Percentiles rank a stretch among this genome's conserved stretches.
These are phyloP conservation scores for Penicillium flavigenum DNA, from an alignment of 495 filamentous ascomycete species.

Conservation along the genomic window DNA sequence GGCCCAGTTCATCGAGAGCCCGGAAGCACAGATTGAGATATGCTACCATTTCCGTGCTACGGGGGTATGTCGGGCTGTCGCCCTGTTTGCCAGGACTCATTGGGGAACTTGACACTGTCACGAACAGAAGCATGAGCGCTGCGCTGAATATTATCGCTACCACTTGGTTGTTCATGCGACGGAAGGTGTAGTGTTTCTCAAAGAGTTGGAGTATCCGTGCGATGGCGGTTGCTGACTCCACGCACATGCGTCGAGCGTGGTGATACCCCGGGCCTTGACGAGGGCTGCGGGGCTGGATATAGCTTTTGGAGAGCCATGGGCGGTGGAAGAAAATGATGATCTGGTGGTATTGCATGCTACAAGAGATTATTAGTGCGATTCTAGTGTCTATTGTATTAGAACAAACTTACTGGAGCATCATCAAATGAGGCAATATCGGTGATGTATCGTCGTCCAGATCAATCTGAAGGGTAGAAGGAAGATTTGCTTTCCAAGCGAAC, in stretches of 20 bases:
- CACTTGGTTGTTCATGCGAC: constrained; percentile 51
- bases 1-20: constrained; percentile 46
- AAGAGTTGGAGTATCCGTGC: constrained; percentile 48
- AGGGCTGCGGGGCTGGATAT: constrained; percentile 46
- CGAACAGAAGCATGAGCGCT: constrained; percentile 48
- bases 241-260: constrained; percentile 49
- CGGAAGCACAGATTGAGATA: constrained; percentile 51
- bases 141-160: constrained; percentile 54
- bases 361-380: constrained; percentile 3
- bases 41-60: constrained; percentile 44
- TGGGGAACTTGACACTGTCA: constrained; percentile 43
- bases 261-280: constrained; percentile 47
- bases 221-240: constrained; percentile 48
- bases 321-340: constrained; percentile 52
- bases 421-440: constrained; percentile 45
- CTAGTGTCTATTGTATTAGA: background rate
- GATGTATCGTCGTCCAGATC: constrained; percentile 39
- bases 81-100: constrained; percentile 23
- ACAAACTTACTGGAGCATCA: constrained; percentile 47
- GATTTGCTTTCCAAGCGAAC: constrained; percentile 48
- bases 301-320: constrained; percentile 51
- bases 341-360: constrained; percentile 55
- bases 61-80: constrained; percentile 27
- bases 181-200: constrained; percentile 50
- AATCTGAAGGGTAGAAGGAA: constrained; percentile 44